Conservation (phyloP, 495 filamentous ascomycete genomes). For the Neurospora hispaniola region DNA sequence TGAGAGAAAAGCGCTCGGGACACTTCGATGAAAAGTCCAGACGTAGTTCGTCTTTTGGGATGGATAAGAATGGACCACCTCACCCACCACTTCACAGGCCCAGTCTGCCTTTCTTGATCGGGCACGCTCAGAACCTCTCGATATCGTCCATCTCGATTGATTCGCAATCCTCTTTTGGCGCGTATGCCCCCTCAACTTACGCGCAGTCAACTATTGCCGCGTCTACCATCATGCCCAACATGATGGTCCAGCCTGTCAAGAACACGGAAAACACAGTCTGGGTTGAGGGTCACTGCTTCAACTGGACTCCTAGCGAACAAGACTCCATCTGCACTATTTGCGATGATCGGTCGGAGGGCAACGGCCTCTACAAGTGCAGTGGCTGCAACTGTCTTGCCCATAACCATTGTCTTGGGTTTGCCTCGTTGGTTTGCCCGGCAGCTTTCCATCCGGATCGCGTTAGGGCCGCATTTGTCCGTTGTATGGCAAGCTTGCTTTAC, state of each 20-base stretch:
- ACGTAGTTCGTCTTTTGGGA: conserved; percentile 82
- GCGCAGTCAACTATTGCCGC: conserved; percentile 94
- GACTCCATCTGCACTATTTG: conserved; percentile 72
- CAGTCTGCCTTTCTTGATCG: conserved; percentile 71
- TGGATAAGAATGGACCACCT: conserved; percentile 56
- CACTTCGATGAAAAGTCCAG: conserved; percentile 80
- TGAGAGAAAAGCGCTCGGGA: conserved; percentile 89
- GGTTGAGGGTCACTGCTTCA: conserved; percentile 91
- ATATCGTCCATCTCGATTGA: conserved; percentile 75
- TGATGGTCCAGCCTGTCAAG: conserved; percentile 70
- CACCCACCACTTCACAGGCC: conserved; percentile 62
- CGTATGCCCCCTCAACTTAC: conserved; percentile 90
- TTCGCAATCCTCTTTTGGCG: conserved; percentile 57
- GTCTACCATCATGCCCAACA: conserved; percentile 93
- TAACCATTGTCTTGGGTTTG: conserved; percentile 65
- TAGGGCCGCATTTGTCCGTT: conserved; percentile 85
- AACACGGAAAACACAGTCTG: conserved; percentile 82
- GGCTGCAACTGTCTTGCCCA: conserved; percentile 72
- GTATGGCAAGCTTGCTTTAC: conserved; percentile 88
- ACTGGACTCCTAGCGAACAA: conserved; percentile 57
- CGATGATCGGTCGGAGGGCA: conserved; percentile 73
- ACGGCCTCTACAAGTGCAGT: conserved; percentile 77
- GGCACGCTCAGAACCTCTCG: conserved; percentile 68
- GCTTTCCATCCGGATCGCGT: conserved; percentile 89
- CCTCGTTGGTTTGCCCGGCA: conserved; percentile 77